Base-by-base conservation (phyloP, 805 yeast genomes). In the Ogataea zsoltii region DNA sequence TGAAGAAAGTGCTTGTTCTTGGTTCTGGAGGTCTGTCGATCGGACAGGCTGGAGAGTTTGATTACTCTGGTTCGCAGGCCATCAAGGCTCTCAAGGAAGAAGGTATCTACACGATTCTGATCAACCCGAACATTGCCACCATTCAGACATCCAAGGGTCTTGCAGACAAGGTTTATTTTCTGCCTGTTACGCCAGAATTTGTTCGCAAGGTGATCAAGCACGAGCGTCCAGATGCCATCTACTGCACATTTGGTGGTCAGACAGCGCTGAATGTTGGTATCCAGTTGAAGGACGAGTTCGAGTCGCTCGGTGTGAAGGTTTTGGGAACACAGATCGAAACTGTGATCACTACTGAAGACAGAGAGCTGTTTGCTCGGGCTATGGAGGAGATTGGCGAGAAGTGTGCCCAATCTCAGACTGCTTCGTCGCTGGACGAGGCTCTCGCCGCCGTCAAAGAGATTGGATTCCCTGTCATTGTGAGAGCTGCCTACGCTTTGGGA, bases 1-100 rank as follows among this genome's bases (percentile, higher is more conserved):
- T 85, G 58, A 89, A 90, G 78, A 94, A 94, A 72, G 96, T 89
- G 41, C 79, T 90, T 56, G 92, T 90, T 47, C 79, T 94, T 61
- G 99, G 99, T 61, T 91, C 97, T 42, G 99, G 99, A 75, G 99
- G 99, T 67, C 77, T 94, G 61, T 88, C 96, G 45, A 94, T 94
- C 66, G 99, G 99, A 56, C 99, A 94, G 75, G 99, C 99, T 53
- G 99, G 99, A 70, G 99, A 94, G 72, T 94, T 94, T 63, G 99
- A 94, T 69, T 94, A 94, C 73, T 90, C 97, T 37, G 99, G 99
- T 63, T 89, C 97, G 45, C 99, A 94, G 73, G 99, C 99, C 48
- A 94, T 94, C 71, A 94, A 94, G 72, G 99, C 99, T 38, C 77
- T 94, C 71, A 92, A 89, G 69, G 97, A 94, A 74, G 98, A 91